Evolutionary conservation across 2,329 filamentous ascomycete species (phyloP).

Genomic region (Fusarium avenaceum): DNA sequence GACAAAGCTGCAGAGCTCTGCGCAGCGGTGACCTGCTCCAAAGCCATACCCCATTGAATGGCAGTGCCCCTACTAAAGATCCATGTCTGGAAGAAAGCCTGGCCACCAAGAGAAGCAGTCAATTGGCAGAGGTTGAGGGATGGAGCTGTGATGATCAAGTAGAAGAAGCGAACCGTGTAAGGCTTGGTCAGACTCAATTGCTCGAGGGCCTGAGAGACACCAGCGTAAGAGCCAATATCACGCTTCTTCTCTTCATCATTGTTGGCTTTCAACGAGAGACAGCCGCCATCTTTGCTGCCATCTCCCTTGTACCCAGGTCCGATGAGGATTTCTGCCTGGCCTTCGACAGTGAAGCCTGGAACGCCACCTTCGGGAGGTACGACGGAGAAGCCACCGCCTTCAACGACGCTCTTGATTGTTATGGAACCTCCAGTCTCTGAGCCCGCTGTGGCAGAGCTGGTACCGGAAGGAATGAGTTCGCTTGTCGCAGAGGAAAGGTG

Average conservation of each 20-base stretch:
- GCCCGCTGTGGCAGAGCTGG: background rate
- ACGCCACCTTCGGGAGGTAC: background rate
- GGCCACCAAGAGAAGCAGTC: constrained; percentile 25
- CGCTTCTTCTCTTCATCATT: constrained; percentile 6
- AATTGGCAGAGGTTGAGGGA: constrained; percentile 22
- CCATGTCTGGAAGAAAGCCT: constrained; percentile 8
- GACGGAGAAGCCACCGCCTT: constrained; percentile 2
- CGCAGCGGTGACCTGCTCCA: constrained; percentile 6
- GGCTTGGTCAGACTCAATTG: constrained; percentile 6
- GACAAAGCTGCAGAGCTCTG: constrained; percentile 1
- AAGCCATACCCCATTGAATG: constrained; percentile 11
- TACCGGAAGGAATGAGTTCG: background rate
- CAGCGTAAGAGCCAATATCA: background rate
- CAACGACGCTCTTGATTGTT: constrained; percentile 3
- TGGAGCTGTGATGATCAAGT: background rate
- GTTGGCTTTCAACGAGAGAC: background rate
- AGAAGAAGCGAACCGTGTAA: constrained; percentile 38
- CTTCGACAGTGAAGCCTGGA: constrained; percentile 4
- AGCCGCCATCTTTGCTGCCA: constrained; percentile 4
- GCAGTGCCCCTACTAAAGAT: background rate
- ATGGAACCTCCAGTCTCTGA: background rate
- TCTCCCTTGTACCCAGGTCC: constrained; percentile 21
- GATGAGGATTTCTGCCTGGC: constrained; percentile 1
- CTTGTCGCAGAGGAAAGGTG: background rate
- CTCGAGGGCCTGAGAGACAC: constrained; percentile 15